Percentiles rank a stretch among this genome's conserved stretches.
phyloP scores from a whole-genome alignment of 2,329 filamentous ascomycete species.

The Fusarium ramigenum region DNA sequence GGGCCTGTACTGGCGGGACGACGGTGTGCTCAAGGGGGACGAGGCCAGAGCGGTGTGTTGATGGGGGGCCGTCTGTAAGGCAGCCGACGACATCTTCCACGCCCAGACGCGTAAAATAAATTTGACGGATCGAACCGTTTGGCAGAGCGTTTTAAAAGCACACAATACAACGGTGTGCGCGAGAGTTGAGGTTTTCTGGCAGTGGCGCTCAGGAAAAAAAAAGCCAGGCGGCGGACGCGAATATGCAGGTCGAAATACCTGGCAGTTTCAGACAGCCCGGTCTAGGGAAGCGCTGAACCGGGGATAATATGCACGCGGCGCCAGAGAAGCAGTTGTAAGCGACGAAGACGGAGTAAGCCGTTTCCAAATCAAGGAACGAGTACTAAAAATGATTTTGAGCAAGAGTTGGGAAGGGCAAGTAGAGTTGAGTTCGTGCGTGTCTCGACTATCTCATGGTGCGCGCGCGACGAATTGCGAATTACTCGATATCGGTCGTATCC shows the following conservation, averaged over 20 bases:
- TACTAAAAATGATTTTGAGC: conserved; percentile 45
- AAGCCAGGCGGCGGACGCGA: conserved; percentile 36
- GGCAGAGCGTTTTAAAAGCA: conserved; percentile 5
- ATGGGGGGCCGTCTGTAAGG: conserved; percentile 68
- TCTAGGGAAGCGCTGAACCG: conserved; percentile 34
- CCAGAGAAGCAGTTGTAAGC: conserved; percentile 23
- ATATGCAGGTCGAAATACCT: conserved; percentile 45
- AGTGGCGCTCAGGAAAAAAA: conserved; percentile 34
- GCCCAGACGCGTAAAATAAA: conserved; percentile 38
- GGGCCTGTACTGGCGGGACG: conserved; percentile 62
- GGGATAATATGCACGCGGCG: conserved; percentile 36
- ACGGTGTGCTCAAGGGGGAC: conserved; percentile 59
- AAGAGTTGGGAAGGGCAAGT: conserved; percentile 36
- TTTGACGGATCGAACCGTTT: conserved; percentile 14
- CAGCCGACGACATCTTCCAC: conserved; percentile 62
- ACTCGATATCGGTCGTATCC: conserved; percentile 46
- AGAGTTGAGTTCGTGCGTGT: conserved; percentile 37
- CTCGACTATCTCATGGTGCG: conserved; percentile 57
- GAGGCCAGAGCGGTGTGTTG: conserved; percentile 61
- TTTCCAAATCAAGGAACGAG: conserved; percentile 29
- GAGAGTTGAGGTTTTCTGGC: conserved; percentile 22
- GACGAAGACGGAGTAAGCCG: conserved; percentile 25
- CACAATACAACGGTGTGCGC: conserved; percentile 18
- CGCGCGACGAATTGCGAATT: conserved; percentile 46
- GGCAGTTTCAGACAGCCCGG: conserved; percentile 40